Conservation (phyloP, 106 monocot species). For the Iris macrosiphon region DNA sequence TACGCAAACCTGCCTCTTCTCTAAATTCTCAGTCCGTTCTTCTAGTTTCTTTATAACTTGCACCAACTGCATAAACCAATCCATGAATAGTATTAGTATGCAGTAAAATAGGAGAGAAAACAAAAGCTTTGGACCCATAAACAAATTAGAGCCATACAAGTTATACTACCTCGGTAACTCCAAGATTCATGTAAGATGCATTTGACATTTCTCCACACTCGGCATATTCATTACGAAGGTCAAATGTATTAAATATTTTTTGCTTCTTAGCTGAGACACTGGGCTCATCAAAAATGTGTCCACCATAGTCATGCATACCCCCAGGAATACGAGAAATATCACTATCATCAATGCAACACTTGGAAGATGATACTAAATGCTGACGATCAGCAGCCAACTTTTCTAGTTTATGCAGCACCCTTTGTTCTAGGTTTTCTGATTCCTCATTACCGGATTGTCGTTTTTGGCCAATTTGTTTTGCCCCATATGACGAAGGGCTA, state of each 20-base stretch:
- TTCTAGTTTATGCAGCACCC: constrained; percentile 17
- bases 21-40: constrained; percentile 15
- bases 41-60: constrained; percentile 13
- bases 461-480: background rate
- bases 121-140: background rate
- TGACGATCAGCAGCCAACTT: constrained; percentile 9
- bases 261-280: constrained; percentile 8
- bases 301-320: constrained; percentile 1
- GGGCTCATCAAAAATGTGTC: background rate
- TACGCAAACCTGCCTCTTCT: constrained; percentile 27
- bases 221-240: background rate
- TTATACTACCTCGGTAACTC: constrained; percentile 11
- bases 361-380: constrained; percentile 1
- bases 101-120: background rate
- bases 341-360: background rate
- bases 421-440: constrained; percentile 6
- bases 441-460: background rate
- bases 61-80: constrained; percentile 3
- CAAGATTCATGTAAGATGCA: background rate
- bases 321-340: background rate
- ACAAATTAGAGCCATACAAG: background rate
- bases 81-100: background rate
- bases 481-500: background rate
- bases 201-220: background rate
- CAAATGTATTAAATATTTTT: background rate